Conservation (phyloP, 495 filamentous ascomycete genomes). For the Annulohypoxylon moriforme region DNA sequence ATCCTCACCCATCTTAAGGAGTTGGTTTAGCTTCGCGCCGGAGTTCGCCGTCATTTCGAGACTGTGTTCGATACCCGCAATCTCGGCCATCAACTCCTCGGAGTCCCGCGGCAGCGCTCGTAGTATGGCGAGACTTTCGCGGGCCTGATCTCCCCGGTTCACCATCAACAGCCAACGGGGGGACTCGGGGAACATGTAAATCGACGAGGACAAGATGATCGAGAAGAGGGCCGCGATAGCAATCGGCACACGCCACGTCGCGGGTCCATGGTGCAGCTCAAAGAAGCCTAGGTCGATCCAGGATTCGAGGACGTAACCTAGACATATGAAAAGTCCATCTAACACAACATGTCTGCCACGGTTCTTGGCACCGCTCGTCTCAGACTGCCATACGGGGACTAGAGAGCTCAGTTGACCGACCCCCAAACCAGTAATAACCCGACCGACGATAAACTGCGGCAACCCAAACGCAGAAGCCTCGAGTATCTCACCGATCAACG, state of each 20-base stretch:
- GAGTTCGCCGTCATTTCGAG: constrained; percentile 47
- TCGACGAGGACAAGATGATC: constrained; percentile 36
- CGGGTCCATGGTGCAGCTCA: constrained; percentile 26
- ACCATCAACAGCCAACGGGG: constrained; percentile 62
- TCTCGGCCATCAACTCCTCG: constrained; percentile 44
- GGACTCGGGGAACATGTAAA: constrained; percentile 60
- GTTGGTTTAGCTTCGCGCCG: constrained; percentile 35
- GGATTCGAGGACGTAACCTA: constrained; percentile 54
- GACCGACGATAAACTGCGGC: constrained; percentile 64
- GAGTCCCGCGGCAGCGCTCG: constrained; percentile 45
- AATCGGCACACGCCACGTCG: constrained; percentile 44
- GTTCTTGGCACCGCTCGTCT: constrained; percentile 53
- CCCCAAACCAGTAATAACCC: constrained; percentile 60
- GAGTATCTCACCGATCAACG: constrained; percentile 47
- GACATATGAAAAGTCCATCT: constrained; percentile 61
- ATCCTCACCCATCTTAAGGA: constrained; percentile 44
- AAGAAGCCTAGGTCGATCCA: constrained; percentile 60
- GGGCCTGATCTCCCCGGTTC: constrained; percentile 58
- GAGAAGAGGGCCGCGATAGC: constrained; percentile 42
- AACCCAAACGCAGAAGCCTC: constrained; percentile 48
- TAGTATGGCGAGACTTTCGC: constrained; percentile 49
- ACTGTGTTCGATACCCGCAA: constrained; percentile 51
- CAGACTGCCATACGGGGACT: constrained; percentile 66
- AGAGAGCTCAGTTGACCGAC: constrained; percentile 63
- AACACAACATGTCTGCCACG: constrained; percentile 62